Evolutionary conservation across 2,329 filamentous ascomycete genomes (phyloP).

Genomic region (Colletotrichum sojae): DNA sequence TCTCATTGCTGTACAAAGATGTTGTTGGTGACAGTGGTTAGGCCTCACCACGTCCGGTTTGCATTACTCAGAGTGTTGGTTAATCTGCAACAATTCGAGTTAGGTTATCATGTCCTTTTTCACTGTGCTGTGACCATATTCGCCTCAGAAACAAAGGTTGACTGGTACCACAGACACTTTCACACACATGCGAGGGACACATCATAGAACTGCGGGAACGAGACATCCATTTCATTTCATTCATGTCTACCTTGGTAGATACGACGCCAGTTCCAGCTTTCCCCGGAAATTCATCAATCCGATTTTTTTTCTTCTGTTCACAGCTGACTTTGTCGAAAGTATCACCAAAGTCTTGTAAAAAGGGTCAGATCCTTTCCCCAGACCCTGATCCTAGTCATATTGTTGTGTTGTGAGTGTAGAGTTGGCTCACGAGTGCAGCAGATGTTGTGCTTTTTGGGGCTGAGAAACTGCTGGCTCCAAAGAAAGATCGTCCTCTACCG

Average conservation of each 20-base stretch:
- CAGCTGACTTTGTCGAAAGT: conserved; percentile 1
- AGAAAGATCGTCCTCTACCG: conserved; percentile 1
- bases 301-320: conserved; percentile 15
- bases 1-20: too few relatives aligned
- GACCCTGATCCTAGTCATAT: conserved; percentile 1
- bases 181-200: neutral
- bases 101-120: too few relatives aligned
- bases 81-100: too few relatives aligned
- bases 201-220: conserved; percentile 13
- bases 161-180: neutral
- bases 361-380: neutral
- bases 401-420: neutral
- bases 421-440: neutral
- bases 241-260: conserved; percentile 40
- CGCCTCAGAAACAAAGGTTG: neutral
- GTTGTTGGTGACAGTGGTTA: too few relatives aligned
- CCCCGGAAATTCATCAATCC: conserved; percentile 13
- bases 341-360: conserved; percentile 1
- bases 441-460: neutral
- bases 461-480: conserved; percentile 6
- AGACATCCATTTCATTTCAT: conserved; percentile 41
- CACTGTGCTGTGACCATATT: too few relatives aligned
- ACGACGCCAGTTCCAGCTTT: conserved; percentile 13
- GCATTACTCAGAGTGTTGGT: too few relatives aligned
- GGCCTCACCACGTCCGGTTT: too few relatives aligned